Evolutionary conservation across 345 rosid species (phyloP), one percentile per base, ranked within the genome.

Genomic region (Syzygium grande): DNA sequence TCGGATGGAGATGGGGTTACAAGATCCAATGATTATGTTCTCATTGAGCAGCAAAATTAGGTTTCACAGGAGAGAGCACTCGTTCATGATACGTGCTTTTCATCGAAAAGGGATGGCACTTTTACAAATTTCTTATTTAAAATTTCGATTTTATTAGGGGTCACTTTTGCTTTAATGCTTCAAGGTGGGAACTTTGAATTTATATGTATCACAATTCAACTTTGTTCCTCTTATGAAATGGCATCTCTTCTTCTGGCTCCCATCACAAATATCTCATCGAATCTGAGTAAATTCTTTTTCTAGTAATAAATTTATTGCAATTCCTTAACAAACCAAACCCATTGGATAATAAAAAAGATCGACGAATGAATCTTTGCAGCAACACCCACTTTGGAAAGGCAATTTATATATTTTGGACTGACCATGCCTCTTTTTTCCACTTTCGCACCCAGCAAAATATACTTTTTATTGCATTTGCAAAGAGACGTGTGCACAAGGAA

Each of bases 281-380:
- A 78, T 55, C 85, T 80, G 85, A 19, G 77, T 27, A 85, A 77
- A 30, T 34, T 55, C 1, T 46, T 56, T 41, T 52, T 79, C 46
- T 41, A 6, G 38, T 10, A 27, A 68, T 68, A 30, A 30, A 38
- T 30, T 22, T 52, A 13, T 38, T 87, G 2, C 21, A 17, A 30
- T 30, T 30, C 85, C 41, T 49, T 11, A 78, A 30, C 73, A 79
- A 52, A 77, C 59, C 27, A 87, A 52, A 78, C 27, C 77, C 77
- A 52, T 87, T 55, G 43, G 88, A 87, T 87, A 56, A 87, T 63
- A 41, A 78, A 53, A 87, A 49, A 87, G 46, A 87, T 55, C 41
- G 43, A 56, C 38, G 56, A 29, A 79, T 87, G 85, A 79, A 87
- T 79, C 77, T 25, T 58, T 19, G 51, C 29, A 8, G 53, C 79